Evolutionary conservation across 2,329 filamentous ascomycete genomes (phyloP).

Genomic region (Cadophora sp.): DNA sequence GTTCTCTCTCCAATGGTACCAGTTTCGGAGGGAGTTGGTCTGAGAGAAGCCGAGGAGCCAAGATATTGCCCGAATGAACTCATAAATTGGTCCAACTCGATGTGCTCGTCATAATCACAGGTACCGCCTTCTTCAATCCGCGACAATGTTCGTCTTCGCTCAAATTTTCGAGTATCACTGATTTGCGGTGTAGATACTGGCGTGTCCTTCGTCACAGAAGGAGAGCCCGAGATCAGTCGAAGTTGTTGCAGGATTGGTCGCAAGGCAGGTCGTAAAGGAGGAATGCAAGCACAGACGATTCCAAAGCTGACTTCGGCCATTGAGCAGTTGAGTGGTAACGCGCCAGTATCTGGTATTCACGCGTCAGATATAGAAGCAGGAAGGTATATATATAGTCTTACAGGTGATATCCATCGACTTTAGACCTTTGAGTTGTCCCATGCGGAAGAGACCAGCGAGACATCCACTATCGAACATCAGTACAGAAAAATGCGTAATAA

Average conservation of each 20-base stretch:
- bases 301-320: constrained; percentile 24
- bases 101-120: neutral
- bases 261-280: constrained; percentile 18
- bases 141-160: neutral
- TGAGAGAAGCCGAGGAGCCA: neutral
- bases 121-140: neutral
- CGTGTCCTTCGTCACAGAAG: neutral
- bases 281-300: constrained; percentile 29
- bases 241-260: constrained; percentile 6
- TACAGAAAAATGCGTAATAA: neutral
- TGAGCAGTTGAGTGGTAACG: constrained; percentile 22
- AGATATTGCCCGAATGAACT: constrained; percentile 6
- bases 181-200: neutral
- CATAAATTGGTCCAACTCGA: constrained; percentile 9
- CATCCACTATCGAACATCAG: constrained; percentile 9
- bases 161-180: neutral
- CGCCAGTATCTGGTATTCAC: constrained; percentile 18
- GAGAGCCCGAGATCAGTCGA: neutral
- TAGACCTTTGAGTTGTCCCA: constrained; percentile 19
- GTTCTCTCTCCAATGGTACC: constrained; percentile 15
- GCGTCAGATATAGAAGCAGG: neutral
- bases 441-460: constrained; percentile 22
- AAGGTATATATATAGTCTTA: neutral
- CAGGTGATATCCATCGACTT: constrained; percentile 26
- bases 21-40: neutral